These are phyloP conservation scores for Collybiopsis confluens DNA, from an alignment of 768 basidiomycete genomes.

Conservation along the genomic window DNA sequence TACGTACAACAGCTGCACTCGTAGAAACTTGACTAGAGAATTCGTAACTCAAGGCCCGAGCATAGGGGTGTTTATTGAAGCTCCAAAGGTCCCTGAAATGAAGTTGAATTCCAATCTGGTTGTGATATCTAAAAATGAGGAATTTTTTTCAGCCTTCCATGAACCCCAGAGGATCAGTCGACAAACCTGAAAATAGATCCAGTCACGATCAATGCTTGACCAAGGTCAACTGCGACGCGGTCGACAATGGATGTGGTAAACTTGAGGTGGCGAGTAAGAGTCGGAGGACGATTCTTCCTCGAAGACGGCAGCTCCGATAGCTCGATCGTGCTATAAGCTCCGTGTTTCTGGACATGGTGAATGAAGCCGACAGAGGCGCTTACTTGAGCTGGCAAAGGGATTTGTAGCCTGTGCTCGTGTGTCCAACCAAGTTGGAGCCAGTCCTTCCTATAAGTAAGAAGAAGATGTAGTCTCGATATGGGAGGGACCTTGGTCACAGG, in stretches of 20 bases:
- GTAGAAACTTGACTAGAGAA: slow-evolving; percentile 32
- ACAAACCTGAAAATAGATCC: slow-evolving; percentile 35
- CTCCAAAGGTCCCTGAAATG: slow-evolving; percentile 53
- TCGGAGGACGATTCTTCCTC: slow-evolving; percentile 37
- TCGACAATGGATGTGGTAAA: slow-evolving; percentile 41
- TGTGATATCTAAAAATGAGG: slow-evolving; percentile 26
- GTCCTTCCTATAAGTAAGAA: slow-evolving; percentile 41
- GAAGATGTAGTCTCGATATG: slow-evolving; percentile 38
- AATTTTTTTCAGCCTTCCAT: slow-evolving; percentile 1
- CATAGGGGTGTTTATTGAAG: slow-evolving; percentile 50
- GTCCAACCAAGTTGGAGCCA: slow-evolving; percentile 47
- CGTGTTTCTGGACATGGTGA: slow-evolving; percentile 36
- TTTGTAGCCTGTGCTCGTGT: slow-evolving; percentile 40
- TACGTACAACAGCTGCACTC: slow-evolving; percentile 24
- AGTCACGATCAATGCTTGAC: slow-evolving; percentile 41
- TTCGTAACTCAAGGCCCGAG: slow-evolving; percentile 36
- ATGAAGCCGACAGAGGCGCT: slow-evolving; percentile 44
- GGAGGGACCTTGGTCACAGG: slow-evolving; percentile 33
- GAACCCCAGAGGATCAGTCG: background rate
- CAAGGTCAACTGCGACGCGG: slow-evolving; percentile 39
- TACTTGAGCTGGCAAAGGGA: slow-evolving; percentile 32
- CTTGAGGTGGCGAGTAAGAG: slow-evolving; percentile 40
- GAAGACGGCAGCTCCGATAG: slow-evolving; percentile 47
- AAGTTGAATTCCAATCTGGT: slow-evolving; percentile 39
- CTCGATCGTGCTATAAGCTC: slow-evolving; percentile 36